Conservation (phyloP, 2,329 filamentous ascomycete genomes). For the Bipolaris zeicola region DNA sequence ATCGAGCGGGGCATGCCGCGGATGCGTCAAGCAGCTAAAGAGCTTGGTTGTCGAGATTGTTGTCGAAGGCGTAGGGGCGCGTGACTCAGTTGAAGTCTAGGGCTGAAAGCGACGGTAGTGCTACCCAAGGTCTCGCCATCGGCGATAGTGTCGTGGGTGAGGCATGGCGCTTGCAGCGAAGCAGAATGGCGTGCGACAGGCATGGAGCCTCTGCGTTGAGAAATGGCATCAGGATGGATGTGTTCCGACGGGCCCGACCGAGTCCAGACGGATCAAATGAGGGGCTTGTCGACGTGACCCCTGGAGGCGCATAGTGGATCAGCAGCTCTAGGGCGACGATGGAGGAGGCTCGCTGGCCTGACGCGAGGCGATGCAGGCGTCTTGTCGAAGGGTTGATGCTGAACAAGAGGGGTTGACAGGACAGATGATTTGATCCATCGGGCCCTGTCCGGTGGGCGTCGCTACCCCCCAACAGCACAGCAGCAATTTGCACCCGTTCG, state of each 20-base stretch:
- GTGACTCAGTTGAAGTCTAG: conserved; percentile 37
- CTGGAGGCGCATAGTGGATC: conserved; percentile 24
- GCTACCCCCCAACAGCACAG: conserved; percentile 44
- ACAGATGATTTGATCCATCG: conserved; percentile 40
- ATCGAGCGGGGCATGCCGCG: conserved; percentile 15
- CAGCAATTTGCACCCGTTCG: conserved; percentile 49
- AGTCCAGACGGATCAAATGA: conserved; percentile 35
- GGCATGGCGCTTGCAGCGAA: conserved; percentile 45
- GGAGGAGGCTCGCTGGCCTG: conserved; percentile 4
- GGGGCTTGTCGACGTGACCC: conserved; percentile 31
- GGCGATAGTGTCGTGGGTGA: conserved; percentile 29
- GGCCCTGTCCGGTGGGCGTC: conserved; percentile 36
- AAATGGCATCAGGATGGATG: conserved; percentile 20
- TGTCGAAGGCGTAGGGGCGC: conserved; percentile 29
- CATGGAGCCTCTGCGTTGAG: conserved; percentile 32
- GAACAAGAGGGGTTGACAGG: conserved; percentile 33
- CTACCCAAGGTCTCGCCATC: conserved; percentile 19
- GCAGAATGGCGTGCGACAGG: conserved; percentile 46
- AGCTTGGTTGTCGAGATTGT: conserved; percentile 29
- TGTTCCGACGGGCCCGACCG: conserved; percentile 32
- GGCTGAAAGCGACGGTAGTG: conserved; percentile 23
- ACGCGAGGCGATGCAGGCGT: conserved; percentile 26
- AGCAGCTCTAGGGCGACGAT: conserved; percentile 19
- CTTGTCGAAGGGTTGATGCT: conserved; percentile 9
- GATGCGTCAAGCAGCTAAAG: conserved; percentile 26